Percentiles rank a stretch among this genome's conserved stretches.
Evolutionary conservation across 2,329 filamentous ascomycete genomes (phyloP).

Genomic region (Fusarium miscanthi): DNA sequence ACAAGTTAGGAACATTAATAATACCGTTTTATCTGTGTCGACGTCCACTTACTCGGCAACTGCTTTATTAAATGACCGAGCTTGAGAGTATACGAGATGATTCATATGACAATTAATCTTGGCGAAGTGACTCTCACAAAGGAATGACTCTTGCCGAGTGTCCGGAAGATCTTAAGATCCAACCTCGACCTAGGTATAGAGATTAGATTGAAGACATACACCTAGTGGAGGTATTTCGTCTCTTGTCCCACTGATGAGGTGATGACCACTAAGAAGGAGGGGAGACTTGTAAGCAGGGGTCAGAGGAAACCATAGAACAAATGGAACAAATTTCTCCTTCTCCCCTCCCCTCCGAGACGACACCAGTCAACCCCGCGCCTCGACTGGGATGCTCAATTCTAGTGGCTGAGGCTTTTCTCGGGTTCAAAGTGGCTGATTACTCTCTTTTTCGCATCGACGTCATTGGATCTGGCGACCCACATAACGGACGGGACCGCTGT

Average conservation of each 20-base stretch:
- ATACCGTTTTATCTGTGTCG: neutral
- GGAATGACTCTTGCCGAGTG: neutral
- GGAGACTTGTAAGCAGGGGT: constrained; percentile 16
- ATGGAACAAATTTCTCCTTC: constrained; percentile 23
- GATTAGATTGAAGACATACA: neutral
- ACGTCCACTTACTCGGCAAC: neutral
- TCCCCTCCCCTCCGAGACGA: neutral
- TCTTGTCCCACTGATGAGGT: constrained; percentile 17
- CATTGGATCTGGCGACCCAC: constrained; percentile 6
- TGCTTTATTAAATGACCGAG: neutral
- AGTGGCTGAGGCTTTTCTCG: constrained; percentile 28
- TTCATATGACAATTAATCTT: neutral
- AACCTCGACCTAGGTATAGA: neutral
- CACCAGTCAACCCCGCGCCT: constrained; percentile 7
- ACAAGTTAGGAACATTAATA: constrained; percentile 22
- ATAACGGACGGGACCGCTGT: constrained; percentile 7
- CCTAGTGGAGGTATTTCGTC: constrained; percentile 13
- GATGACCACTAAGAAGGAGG: constrained; percentile 20
- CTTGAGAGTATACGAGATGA: neutral
- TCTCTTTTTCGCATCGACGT: constrained; percentile 22
- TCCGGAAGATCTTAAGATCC: neutral
- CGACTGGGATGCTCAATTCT: constrained; percentile 18
- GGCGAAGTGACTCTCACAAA: neutral
- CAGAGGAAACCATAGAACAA: constrained; percentile 27
- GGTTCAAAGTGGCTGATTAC: constrained; percentile 17